Percentiles rank a stretch among this genome's conserved stretches.
These are phyloP conservation scores for Pilaira anomala DNA, from an alignment of 192 early-diverging fungal species.

Conservation along the genomic window DNA sequence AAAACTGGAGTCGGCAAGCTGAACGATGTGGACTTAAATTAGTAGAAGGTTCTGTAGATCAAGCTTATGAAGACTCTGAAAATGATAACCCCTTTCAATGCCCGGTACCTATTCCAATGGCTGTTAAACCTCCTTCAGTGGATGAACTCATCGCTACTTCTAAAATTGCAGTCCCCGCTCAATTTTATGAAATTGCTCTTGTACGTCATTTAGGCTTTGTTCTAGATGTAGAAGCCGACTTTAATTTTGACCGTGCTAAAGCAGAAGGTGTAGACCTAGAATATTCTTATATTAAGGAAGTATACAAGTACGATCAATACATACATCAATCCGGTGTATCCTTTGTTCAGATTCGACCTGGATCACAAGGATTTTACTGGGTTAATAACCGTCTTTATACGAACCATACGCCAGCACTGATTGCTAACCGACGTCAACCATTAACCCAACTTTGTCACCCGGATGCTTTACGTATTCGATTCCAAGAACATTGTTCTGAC, in stretches of 20 bases:
- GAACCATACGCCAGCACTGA: constrained; percentile 46
- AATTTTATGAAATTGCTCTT: constrained; percentile 79
- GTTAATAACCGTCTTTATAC: constrained; percentile 79
- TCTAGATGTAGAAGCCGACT: constrained; percentile 90
- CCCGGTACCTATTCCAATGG: constrained; percentile 63
- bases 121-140: constrained; percentile 59
- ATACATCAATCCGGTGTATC: constrained; percentile 87
- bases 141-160: constrained; percentile 34
- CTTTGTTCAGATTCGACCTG: constrained; percentile 83
- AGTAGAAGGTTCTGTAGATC: constrained; percentile 83
- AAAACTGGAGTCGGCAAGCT: constrained; percentile 73
- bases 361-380: constrained; percentile 79
- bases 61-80: constrained; percentile 59
- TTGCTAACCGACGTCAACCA: constrained; percentile 34
- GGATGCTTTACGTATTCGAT: constrained; percentile 54
- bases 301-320: constrained; percentile 82
- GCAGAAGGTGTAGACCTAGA: constrained; percentile 45
- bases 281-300: constrained; percentile 59
- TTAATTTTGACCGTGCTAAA: constrained; percentile 52
- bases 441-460: constrained; percentile 45
- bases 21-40: constrained; percentile 86
- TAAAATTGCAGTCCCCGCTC: constrained; percentile 41
- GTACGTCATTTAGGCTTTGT: constrained; percentile 82
- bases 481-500: constrained; percentile 62
- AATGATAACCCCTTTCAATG: constrained; percentile 89